Evolutionary conservation across 2,329 filamentous ascomycete species (phyloP).

Genomic region (Fusarium heterosporum): DNA sequence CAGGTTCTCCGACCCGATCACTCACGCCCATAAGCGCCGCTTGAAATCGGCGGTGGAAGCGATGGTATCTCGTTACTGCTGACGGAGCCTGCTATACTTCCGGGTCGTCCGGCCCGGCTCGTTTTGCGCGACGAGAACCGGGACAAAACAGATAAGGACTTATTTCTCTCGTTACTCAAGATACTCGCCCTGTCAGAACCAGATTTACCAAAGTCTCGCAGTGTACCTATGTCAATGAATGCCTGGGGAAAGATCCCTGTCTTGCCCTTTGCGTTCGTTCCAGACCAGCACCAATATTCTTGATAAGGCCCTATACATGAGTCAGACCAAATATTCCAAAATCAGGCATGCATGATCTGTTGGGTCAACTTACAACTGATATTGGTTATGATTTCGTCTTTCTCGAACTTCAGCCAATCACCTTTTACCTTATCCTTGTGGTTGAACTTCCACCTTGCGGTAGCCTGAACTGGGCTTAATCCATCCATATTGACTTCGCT

Average conservation of each 20-base stretch:
- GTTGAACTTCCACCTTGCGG: constrained; percentile 66
- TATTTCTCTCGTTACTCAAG: constrained; percentile 52
- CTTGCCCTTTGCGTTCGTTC: constrained; percentile 63
- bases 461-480: constrained; percentile 61
- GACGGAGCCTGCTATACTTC: constrained; percentile 51
- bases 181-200: constrained; percentile 48
- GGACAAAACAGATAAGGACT: constrained; percentile 50
- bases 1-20: neutral
- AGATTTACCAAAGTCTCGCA: constrained; percentile 53
- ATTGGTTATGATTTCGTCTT: constrained; percentile 74
- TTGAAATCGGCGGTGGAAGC: constrained; percentile 32
- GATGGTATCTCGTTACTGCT: constrained; percentile 48
- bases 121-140: constrained; percentile 51
- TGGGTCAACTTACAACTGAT: constrained; percentile 62
- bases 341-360: neutral
- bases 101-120: constrained; percentile 46
- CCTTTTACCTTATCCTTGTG: constrained; percentile 56
- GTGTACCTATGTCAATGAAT: constrained; percentile 60
- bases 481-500: constrained; percentile 60
- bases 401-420: constrained; percentile 71
- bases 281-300: constrained; percentile 69
- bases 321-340: constrained; percentile 17
- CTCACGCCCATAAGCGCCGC: constrained; percentile 14
- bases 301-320: constrained; percentile 55
- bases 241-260: constrained; percentile 65